Percentiles rank a stretch among this genome's conserved stretches.
phyloP scores from a whole-genome alignment of 2,329 filamentous ascomycete genomes.

The Aspergillus quadrilineatus region DNA sequence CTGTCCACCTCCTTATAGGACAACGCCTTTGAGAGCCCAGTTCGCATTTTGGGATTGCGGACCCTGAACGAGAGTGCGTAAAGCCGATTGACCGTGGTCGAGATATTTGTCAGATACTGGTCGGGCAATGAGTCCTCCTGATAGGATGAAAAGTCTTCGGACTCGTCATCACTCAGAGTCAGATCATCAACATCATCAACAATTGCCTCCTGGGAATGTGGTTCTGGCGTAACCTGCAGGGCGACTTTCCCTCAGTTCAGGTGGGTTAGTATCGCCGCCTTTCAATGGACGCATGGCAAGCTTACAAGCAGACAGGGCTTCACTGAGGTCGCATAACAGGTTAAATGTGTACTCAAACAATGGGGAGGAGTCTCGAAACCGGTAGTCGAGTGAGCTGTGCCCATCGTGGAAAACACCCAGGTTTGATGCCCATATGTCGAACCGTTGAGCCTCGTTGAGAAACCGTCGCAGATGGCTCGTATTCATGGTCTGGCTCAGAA shows the following conservation, averaged over 20 bases:
- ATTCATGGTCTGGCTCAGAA: neutral
- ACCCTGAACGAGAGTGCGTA: neutral
- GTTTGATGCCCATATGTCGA: neutral
- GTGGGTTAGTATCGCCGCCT: neutral
- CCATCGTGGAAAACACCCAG: slow-evolving; percentile 1
- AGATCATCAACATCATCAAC: neutral
- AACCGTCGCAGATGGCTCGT: neutral
- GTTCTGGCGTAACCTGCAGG: neutral
- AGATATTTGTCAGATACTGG: neutral
- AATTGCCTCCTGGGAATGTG: neutral
- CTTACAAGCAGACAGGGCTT: neutral
- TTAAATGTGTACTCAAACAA: neutral
- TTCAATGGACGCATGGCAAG: neutral
- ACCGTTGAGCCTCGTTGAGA: neutral
- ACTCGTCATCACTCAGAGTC: neutral
- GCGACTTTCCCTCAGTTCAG: neutral
- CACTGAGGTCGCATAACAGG: neutral
- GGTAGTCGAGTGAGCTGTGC: slow-evolving; percentile 4
- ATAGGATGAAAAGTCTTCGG: slow-evolving; percentile 4
- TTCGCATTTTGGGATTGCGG: neutral
- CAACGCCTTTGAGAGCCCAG: neutral
- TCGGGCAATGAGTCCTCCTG: neutral
- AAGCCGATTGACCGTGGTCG: neutral
- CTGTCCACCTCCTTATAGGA: neutral
- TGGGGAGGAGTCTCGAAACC: slow-evolving; percentile 1